Base-by-base conservation (phyloP, 1,284 basidiomycete species). In the Moniliophthora roreri region DNA sequence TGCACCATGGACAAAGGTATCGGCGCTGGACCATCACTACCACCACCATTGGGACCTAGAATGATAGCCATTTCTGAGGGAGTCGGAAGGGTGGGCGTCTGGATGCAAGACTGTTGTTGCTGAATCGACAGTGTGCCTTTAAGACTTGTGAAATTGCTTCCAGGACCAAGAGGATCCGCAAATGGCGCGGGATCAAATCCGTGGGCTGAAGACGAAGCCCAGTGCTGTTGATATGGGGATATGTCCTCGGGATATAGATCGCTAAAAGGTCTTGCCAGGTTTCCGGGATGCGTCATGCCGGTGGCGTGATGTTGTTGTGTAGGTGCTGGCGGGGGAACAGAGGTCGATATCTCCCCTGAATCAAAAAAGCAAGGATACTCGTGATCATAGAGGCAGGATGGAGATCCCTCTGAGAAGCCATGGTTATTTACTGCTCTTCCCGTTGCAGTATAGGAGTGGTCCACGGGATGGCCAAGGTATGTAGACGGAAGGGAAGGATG, bases 341-440 rank as follows among this genome's bases (percentile, higher is more conserved):
- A 62, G 59, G 69, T 65, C 63, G 67, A 63, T 63, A 60, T 60
- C 61, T 60, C 67, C 68, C 74, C 73, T 68, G 72, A 72, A 72
- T 72, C 66, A 61, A 69, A 61, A 58, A 71, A 65, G 67, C 71
- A 71, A 59, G 58, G 62, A 65, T 71, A 72, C 62, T 70, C 70
- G 66, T 69, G 69, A 71, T 74, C 67, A 68, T 72, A 71, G 20
- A 37, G 23, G 37, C 42, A 28, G 59, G 68, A 63, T 61, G 74
- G 70, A 68, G 76, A 75, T 78, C 75, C 75, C 59, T 71, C 70
- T 61, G 73, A 76, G 76, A 77, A 78, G 77, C 68, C 63, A 48
- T 60, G 63, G 50, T 57, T 56, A 63, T 62, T 62, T 56, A 68
- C 60, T 57, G 65, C 67, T 59, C 52, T 56, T 59, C 64, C 32